Conservation (phyloP, 163 green algal species). For the Scenedesmus sp. region DNA sequence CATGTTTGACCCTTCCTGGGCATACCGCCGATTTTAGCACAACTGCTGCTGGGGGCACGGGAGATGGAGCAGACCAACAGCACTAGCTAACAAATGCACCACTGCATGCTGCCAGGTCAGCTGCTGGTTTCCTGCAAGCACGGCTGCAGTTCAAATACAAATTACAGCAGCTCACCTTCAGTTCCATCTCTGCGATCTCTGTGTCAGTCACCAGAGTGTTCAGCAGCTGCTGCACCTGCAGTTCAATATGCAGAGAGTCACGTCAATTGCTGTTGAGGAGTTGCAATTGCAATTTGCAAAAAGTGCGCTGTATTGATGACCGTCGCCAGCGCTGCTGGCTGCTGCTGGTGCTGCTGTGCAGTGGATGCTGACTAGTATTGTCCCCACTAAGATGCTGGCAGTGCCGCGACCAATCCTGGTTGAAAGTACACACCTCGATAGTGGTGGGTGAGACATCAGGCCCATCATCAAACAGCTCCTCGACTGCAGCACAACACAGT, state of each 20-base stretch:
- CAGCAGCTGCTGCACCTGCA: slow-evolving; percentile 81
- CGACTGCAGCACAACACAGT: slow-evolving; percentile 46
- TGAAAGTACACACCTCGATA: slow-evolving; percentile 45
- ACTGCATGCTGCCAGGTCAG: too few relatives aligned
- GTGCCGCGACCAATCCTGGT: not conserved
- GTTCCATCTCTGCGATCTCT: slow-evolving; percentile 84
- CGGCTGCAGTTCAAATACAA: not conserved
- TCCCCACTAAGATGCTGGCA: not conserved
- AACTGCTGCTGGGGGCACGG: too few relatives aligned
- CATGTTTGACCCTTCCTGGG: too few relatives aligned
- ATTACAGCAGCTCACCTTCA: slow-evolving; percentile 66
- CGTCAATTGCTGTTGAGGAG: not conserved
- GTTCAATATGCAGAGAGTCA: not conserved
- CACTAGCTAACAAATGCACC: too few relatives aligned
- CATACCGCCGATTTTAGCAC: too few relatives aligned
- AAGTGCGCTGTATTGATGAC: not conserved
- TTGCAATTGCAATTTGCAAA: not conserved
- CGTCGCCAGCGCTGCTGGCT: not conserved
- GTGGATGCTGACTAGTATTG: not conserved
- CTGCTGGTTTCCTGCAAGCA: not conserved
- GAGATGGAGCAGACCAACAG: too few relatives aligned
- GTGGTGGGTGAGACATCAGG: slow-evolving; percentile 57
- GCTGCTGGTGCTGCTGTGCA: not conserved
- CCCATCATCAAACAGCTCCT: slow-evolving; percentile 58
- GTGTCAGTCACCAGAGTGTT: slow-evolving; percentile 82